Conservation (phyloP, 441 rosid genomes). For the Pelargonium fulgidum region DNA sequence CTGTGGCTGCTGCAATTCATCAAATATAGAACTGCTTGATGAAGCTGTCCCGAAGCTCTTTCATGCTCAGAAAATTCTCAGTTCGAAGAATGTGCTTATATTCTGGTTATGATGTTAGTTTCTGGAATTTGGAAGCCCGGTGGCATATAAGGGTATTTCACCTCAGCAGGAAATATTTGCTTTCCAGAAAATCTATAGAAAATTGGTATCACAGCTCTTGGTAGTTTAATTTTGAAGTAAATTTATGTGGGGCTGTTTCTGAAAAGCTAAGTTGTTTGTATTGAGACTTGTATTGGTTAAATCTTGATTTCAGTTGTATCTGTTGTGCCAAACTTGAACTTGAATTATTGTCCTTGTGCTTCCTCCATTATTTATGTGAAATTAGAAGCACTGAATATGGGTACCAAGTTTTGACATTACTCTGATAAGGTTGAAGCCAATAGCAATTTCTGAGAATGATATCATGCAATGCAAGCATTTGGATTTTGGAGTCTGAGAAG, state of each 20-base stretch:
- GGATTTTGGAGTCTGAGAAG: too few relatives aligned
- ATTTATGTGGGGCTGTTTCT: not conserved
- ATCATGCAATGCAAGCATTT: not conserved
- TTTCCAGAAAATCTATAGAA: not conserved
- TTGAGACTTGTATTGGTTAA: slow-evolving; percentile 15
- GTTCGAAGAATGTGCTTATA: not conserved
- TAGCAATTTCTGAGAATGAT: not conserved
- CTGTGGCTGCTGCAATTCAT: slow-evolving; percentile 13
- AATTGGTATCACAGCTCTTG: slow-evolving; percentile 12
- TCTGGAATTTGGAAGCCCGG: not conserved
- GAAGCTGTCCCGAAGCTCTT: not conserved
- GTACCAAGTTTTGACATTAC: too few relatives aligned
- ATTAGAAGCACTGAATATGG: too few relatives aligned
- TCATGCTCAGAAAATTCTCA: slow-evolving; percentile 3
- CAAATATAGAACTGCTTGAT: slow-evolving; percentile 3
- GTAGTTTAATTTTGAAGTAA: slow-evolving; percentile 1
- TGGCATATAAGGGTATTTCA: not conserved
- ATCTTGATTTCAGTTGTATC: not conserved
- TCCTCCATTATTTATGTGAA: too few relatives aligned
- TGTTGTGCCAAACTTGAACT: too few relatives aligned
- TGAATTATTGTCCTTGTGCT: too few relatives aligned
- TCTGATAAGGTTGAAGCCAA: not conserved
- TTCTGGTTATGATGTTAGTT: slow-evolving; percentile 9
- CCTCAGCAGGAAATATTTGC: too few relatives aligned
- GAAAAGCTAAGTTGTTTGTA: slow-evolving; percentile 15